phyloP scores from a whole-genome alignment of 768 basidiomycete genomes.

The Lactarius sp. region DNA sequence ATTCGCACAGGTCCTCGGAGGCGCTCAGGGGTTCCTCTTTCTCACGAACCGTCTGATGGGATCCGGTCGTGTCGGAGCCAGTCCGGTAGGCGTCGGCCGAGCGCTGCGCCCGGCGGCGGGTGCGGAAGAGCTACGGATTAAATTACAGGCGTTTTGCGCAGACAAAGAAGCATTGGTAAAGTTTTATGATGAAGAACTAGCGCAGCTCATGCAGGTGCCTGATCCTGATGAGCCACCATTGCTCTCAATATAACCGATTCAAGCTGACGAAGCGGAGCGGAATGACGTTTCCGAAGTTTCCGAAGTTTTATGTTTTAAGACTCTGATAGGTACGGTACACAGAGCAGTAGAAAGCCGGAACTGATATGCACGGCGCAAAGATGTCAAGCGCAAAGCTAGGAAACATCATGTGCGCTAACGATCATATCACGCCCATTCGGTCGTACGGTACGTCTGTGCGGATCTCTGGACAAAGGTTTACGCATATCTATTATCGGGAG shows the following conservation, averaged over 20 bases:
- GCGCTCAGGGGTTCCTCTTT: conserved; percentile 77
- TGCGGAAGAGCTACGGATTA: conserved; percentile 33
- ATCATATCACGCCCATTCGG: conserved; percentile 69
- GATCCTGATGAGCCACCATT: conserved; percentile 26
- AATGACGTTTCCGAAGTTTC: background rate
- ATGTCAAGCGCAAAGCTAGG: conserved; percentile 32
- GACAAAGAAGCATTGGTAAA: conserved; percentile 33
- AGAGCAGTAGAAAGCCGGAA: background rate
- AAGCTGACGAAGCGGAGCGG: background rate
- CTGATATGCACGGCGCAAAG: background rate
- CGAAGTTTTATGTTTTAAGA: too few relatives aligned
- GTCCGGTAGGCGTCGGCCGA: conserved; percentile 18
- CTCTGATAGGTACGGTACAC: too few relatives aligned
- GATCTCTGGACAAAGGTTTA: conserved; percentile 64
- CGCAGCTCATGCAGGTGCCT: conserved; percentile 17
- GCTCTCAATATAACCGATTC: conserved; percentile 17
- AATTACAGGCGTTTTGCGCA: conserved; percentile 36
- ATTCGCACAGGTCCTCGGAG: conserved; percentile 84
- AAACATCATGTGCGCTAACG: conserved; percentile 56
- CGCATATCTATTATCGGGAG: conserved; percentile 52
- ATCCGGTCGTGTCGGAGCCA: conserved; percentile 54
- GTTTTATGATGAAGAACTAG: conserved; percentile 30
- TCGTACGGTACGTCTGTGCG: conserved; percentile 57
- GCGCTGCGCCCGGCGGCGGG: conserved; percentile 30
- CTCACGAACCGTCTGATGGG: conserved; percentile 84